Evolutionary conservation across 148 eudicot genomes (phyloP).

Genomic region (Vaccinium corymbosum): DNA sequence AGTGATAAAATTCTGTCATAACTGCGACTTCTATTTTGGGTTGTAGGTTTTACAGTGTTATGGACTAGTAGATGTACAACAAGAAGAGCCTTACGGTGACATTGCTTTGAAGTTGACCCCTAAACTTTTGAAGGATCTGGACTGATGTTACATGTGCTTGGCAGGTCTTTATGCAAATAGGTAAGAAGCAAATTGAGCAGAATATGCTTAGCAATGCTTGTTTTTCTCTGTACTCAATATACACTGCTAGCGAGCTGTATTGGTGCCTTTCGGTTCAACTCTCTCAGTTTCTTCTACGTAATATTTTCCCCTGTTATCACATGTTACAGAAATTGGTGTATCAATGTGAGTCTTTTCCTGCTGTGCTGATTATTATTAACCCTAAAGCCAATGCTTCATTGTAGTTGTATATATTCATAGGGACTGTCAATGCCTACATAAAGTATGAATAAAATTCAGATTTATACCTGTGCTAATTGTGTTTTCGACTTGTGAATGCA

Average conservation of each 20-base stretch:
- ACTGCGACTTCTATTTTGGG: not conserved
- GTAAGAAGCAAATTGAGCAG: conserved; percentile 13
- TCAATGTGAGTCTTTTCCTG: not conserved
- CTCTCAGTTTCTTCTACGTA: not conserved
- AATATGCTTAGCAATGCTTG: not conserved
- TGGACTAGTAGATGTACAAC: conserved; percentile 55
- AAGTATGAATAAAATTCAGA: not conserved
- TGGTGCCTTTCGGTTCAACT: not conserved
- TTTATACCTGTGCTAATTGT: not conserved
- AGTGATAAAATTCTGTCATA: not conserved
- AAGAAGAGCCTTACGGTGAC: conserved; percentile 69
- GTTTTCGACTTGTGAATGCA: conserved; percentile 13
- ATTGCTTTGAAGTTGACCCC: conserved; percentile 54
- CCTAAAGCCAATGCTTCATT: not conserved
- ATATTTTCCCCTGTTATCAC: not conserved
- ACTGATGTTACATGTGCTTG: conserved; percentile 21
- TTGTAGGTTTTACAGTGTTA: conserved; percentile 55
- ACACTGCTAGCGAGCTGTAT: not conserved
- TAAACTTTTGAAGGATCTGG: conserved; percentile 33
- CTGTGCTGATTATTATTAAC: not conserved
- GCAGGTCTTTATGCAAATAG: conserved; percentile 17
- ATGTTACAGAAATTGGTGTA: not conserved
- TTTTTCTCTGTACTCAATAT: not conserved
- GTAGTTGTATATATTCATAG: not conserved
- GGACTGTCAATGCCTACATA: not conserved